phyloP scores from a whole-genome alignment of 2,329 filamentous ascomycete genomes.

The Xylariaceae sp. region DNA sequence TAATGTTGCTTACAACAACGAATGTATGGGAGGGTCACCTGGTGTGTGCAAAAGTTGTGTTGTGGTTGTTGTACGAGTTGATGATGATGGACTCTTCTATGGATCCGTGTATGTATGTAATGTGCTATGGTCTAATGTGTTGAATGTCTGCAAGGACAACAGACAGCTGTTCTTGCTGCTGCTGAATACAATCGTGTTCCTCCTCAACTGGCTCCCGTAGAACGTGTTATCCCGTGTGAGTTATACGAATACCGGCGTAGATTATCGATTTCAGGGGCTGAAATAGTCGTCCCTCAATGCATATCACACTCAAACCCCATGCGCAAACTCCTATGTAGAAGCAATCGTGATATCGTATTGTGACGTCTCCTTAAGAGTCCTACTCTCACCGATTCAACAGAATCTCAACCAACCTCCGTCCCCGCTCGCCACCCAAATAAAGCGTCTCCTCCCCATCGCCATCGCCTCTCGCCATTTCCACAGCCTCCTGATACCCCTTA shows the following conservation, averaged over 20 bases:
- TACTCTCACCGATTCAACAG: conserved; percentile 28
- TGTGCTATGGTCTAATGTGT: not conserved
- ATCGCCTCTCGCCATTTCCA: conserved; percentile 65
- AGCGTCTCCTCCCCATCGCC: conserved; percentile 51
- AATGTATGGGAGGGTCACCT: not conserved
- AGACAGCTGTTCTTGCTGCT: not conserved
- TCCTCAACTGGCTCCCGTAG: too few species aligned
- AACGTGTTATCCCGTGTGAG: too few species aligned
- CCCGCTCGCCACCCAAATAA: conserved; percentile 55
- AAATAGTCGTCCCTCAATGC: too few species aligned
- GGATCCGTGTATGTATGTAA: not conserved
- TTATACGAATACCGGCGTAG: too few species aligned
- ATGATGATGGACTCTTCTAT: not conserved
- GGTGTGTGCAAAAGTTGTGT: too few species aligned
- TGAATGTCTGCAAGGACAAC: not conserved
- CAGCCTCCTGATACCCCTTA: conserved; percentile 72
- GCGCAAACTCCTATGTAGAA: too few species aligned
- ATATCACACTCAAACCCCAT: too few species aligned
- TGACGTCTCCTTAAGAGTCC: not conserved
- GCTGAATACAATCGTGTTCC: not conserved
- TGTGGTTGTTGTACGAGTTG: not conserved
- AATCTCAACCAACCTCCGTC: conserved; percentile 45
- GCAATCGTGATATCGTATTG: conserved; percentile 10
- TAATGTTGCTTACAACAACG: not conserved
- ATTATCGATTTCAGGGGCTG: too few species aligned